Conservation (phyloP, 805 yeast genomes). For the Candida wancherniae region DNA sequence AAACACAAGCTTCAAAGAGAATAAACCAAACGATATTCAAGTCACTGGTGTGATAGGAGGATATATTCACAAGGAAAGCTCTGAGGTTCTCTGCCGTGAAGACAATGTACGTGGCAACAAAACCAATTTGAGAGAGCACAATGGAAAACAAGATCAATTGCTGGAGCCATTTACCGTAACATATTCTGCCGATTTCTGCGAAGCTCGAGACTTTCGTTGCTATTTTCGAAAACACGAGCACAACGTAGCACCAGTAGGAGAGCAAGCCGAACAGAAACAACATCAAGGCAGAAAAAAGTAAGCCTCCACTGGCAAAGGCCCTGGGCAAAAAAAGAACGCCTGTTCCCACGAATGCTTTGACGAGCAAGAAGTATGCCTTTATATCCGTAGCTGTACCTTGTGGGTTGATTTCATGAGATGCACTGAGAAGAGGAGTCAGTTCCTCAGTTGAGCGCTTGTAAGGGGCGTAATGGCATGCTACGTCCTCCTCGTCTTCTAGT, state of each 20-base stretch:
- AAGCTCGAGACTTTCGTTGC: conserved; percentile 66
- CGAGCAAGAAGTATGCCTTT: conserved; percentile 65
- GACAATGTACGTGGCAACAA: conserved; percentile 75
- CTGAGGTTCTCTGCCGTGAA: conserved; percentile 69
- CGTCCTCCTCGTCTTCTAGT: conserved; percentile 61
- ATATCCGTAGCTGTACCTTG: conserved; percentile 65
- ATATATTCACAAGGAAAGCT: conserved; percentile 55
- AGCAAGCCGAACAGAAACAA: conserved; percentile 59
- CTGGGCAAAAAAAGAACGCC: conserved; percentile 69
- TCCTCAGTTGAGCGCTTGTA: conserved; percentile 22
- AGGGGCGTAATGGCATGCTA: conserved; percentile 44
- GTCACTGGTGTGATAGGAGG: conserved; percentile 37
- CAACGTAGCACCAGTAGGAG: conserved; percentile 75
- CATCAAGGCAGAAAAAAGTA: conserved; percentile 50
- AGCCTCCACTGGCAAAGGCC: conserved; percentile 71
- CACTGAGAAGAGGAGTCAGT: conserved; percentile 32
- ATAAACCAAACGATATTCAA: conserved; percentile 43
- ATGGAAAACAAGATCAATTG: conserved; percentile 58
- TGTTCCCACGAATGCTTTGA: conserved; percentile 75
- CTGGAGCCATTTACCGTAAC: conserved; percentile 66
- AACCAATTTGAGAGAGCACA: conserved; percentile 70
- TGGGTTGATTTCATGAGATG: conserved; percentile 13
- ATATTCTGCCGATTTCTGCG: conserved; percentile 64
- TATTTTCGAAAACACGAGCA: conserved; percentile 54
- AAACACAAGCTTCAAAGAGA: conserved; percentile 49